Evolutionary conservation across 164 flowering plant genomes (phyloP).

Genomic region (Magnolia changhungtana): DNA sequence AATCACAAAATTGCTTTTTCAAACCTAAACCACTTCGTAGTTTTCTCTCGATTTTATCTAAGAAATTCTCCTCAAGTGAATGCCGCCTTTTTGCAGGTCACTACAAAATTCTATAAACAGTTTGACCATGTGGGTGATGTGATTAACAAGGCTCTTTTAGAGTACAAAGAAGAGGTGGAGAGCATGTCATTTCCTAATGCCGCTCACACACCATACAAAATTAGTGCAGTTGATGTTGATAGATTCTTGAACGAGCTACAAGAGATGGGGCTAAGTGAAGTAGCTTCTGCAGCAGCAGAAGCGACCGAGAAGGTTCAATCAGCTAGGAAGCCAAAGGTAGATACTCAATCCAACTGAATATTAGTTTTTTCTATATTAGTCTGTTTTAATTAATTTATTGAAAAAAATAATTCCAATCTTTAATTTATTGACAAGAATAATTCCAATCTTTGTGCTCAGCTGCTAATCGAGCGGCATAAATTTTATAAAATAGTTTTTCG

Average conservation of each 20-base stretch:
- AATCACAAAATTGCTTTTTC: no score
- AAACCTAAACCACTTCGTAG: no score
- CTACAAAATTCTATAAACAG: slow-evolving; percentile 92
- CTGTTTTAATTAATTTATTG: not conserved
- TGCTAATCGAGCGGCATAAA: no score
- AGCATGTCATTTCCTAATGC: slow-evolving; percentile 68
- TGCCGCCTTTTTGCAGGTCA: slow-evolving; percentile 49
- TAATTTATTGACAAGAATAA: no score
- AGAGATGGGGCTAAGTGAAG: slow-evolving; percentile 62
- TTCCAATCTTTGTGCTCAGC: no score
- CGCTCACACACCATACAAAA: slow-evolving; percentile 73
- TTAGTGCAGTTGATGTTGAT: slow-evolving; percentile 42
- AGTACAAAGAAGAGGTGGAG: slow-evolving; percentile 81
- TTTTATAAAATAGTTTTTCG: no score
- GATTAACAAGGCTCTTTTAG: slow-evolving; percentile 68
- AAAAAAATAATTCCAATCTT: no score
- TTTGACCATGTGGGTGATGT: slow-evolving; percentile 68
- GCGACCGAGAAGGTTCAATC: slow-evolving; percentile 49
- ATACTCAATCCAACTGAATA: no score
- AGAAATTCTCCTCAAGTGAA: not conserved
- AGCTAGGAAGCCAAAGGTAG: not conserved
- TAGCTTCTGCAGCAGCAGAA: slow-evolving; percentile 73
- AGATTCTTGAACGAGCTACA: slow-evolving; percentile 56
- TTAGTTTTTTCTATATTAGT: not conserved
- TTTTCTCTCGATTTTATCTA: not conserved